Conservation (phyloP, 257 asterid species). For the Fraxinus quadrangulata region DNA sequence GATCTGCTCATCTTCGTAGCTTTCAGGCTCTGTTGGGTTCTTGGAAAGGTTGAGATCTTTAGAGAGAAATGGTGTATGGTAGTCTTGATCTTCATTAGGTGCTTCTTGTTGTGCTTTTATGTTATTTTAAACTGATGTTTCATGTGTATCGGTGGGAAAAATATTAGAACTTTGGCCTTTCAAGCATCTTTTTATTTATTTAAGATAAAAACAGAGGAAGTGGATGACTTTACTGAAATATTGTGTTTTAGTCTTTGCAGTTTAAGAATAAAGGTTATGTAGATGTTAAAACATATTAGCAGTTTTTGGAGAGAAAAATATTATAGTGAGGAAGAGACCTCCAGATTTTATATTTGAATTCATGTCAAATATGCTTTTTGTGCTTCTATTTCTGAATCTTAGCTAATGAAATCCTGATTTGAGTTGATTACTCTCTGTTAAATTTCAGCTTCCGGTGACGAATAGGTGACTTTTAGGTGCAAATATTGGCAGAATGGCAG, state of each 20-base stretch:
- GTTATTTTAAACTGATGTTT: slow-evolving; percentile 11
- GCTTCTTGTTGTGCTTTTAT: slow-evolving; percentile 3
- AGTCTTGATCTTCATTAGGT: slow-evolving; percentile 23
- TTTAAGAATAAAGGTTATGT: not conserved
- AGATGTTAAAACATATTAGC: not conserved
- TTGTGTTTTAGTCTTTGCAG: not conserved
- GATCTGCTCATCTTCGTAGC: slow-evolving; percentile 27
- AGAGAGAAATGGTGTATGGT: slow-evolving; percentile 29
- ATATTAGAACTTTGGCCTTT: slow-evolving; percentile 14
- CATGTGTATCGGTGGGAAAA: slow-evolving; percentile 8
- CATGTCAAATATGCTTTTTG: not conserved
- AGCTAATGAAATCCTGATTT: slow-evolving; percentile 16
- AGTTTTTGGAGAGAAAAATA: not conserved
- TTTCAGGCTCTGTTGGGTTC: slow-evolving; percentile 17
- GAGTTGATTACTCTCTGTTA: not conserved
- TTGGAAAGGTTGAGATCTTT: slow-evolving; percentile 21
- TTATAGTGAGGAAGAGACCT: not conserved
- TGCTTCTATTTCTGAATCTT: slow-evolving; percentile 1
- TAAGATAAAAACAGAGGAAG: not conserved
- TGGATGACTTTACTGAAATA: not conserved
- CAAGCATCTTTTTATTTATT: slow-evolving; percentile 18
- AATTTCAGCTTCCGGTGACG: slow-evolving; percentile 29
- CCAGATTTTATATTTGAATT: too few relatives aligned
- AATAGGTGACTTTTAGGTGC: slow-evolving; percentile 6
- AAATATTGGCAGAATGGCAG: slow-evolving; percentile 33